Percentiles rank a stretch among this genome's conserved stretches.
Conservation (phyloP, 2,329 filamentous ascomycete genomes). For the Beauveria australis region DNA sequence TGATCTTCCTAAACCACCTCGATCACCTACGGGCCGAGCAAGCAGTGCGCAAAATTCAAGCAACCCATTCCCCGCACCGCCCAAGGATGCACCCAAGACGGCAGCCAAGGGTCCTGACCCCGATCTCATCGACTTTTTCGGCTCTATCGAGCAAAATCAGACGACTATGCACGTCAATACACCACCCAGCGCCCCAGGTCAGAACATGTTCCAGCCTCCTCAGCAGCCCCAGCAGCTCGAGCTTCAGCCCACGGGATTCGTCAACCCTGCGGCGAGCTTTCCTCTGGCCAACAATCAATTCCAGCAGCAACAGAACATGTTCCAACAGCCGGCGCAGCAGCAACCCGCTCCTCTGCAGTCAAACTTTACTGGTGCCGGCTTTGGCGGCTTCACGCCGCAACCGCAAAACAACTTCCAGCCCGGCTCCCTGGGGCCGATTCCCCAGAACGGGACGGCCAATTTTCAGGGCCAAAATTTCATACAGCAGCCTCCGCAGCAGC, state of each 20-base stretch:
- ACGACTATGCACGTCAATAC: slow-evolving; percentile 52
- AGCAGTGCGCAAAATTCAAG: slow-evolving; percentile 20
- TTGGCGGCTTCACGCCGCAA: slow-evolving; percentile 73
- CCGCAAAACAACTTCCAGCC: slow-evolving; percentile 40
- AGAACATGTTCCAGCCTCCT: slow-evolving; percentile 24
- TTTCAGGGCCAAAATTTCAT: slow-evolving; percentile 33
- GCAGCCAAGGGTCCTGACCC: slow-evolving; percentile 57
- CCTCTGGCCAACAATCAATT: slow-evolving; percentile 21
- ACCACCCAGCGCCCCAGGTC: slow-evolving; percentile 22
- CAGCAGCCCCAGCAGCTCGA: slow-evolving; percentile 19
- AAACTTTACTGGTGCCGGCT: slow-evolving; percentile 63
- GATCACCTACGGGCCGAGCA: slow-evolving; percentile 21
- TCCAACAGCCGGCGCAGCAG: slow-evolving; percentile 32
- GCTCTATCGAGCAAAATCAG: slow-evolving; percentile 84
- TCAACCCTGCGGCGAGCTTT: slow-evolving; percentile 2
- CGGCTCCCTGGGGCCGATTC: slow-evolving; percentile 45
- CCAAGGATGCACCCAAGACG: slow-evolving; percentile 33
- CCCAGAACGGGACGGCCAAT: slow-evolving; percentile 45
- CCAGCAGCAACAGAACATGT: slow-evolving; percentile 23
- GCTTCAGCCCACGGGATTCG: slow-evolving; percentile 13
- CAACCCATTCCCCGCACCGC: slow-evolving; percentile 35
- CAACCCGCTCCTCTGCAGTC: slow-evolving; percentile 36
- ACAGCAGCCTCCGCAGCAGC: slow-evolving; percentile 16
- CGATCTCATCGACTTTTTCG: slow-evolving; percentile 91
- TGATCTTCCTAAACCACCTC: slow-evolving; percentile 29